Conservation (phyloP, 2,329 filamentous ascomycete genomes). For the Bimuria novae-zelandiae region DNA sequence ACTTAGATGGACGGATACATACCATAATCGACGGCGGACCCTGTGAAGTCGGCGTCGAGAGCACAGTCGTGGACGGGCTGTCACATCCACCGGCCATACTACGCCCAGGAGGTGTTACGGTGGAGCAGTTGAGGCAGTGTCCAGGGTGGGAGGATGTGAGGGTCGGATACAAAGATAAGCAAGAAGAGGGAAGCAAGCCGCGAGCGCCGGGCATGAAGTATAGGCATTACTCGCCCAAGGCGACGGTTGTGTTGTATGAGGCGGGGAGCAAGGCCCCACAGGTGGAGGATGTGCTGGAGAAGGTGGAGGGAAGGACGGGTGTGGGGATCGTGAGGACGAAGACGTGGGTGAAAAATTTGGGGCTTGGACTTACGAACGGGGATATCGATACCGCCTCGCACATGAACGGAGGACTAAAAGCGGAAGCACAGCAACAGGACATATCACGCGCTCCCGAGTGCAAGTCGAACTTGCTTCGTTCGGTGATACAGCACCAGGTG, state of each 20-base stretch:
- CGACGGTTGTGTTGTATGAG: constrained; percentile 83
- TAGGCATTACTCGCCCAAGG: constrained; percentile 93
- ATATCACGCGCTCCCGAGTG: not conserved
- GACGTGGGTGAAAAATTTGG: constrained; percentile 30
- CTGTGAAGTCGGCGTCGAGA: constrained; percentile 90
- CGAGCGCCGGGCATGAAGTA: constrained; percentile 98
- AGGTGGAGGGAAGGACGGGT: constrained; percentile 23
- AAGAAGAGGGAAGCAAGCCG: constrained; percentile 68
- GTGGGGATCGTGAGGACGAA: constrained; percentile 49
- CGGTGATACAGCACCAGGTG: constrained; percentile 40
- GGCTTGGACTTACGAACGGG: constrained; percentile 12
- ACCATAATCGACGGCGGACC: constrained; percentile 87
- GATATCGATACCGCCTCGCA: constrained; percentile 2
- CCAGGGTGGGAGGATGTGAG: constrained; percentile 80
- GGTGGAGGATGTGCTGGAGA: constrained; percentile 32
- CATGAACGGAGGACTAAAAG: constrained; percentile 14
- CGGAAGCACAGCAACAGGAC: not conserved
- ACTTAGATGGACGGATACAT: constrained; percentile 80
- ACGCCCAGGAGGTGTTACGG: constrained; percentile 82
- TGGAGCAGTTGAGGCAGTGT: constrained; percentile 75
- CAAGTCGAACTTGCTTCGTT: constrained; percentile 40
- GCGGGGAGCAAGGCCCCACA: constrained; percentile 47
- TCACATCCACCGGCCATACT: constrained; percentile 80
- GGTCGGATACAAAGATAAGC: constrained; percentile 77
- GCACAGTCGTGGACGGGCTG: constrained; percentile 92